These are phyloP conservation scores for Arthroderma uncinatum DNA, from an alignment of 2,329 filamentous ascomycete genomes.

Conservation along the genomic window DNA sequence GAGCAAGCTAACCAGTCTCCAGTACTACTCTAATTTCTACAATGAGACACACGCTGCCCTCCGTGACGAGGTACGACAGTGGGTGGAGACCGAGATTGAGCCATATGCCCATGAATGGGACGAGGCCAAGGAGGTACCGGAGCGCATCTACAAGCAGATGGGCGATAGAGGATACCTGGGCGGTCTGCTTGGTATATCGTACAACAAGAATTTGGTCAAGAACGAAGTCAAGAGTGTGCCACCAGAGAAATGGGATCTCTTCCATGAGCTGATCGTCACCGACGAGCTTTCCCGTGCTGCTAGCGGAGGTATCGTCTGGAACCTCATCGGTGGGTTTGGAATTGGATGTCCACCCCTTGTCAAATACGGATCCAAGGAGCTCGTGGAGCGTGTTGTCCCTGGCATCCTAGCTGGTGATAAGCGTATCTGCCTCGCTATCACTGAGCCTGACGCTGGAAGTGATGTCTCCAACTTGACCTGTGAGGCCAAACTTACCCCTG, in stretches of 20 bases:
- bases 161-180: slow-evolving; percentile 82
- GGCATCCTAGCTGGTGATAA: slow-evolving; percentile 85
- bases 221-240: slow-evolving; percentile 65
- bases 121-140: slow-evolving; percentile 80
- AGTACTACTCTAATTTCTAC: slow-evolving; percentile 96
- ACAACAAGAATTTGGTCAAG: slow-evolving; percentile 62
- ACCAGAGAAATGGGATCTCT: slow-evolving; percentile 89
- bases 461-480: slow-evolving; percentile 94
- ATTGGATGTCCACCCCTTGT: slow-evolving; percentile 86
- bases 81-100: slow-evolving; percentile 81
- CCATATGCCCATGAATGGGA: slow-evolving; percentile 94
- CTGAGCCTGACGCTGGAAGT: slow-evolving; percentile 86
- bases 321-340: slow-evolving; percentile 88
- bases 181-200: slow-evolving; percentile 72
- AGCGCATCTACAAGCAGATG: slow-evolving; percentile 89
- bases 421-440: slow-evolving; percentile 94
- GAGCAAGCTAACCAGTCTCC: slow-evolving; percentile 3
- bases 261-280: slow-evolving; percentile 92
- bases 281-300: slow-evolving; percentile 85
- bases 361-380: slow-evolving; percentile 77
- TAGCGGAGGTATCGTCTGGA: slow-evolving; percentile 93
- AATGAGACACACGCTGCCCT: slow-evolving; percentile 89
- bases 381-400: slow-evolving; percentile 79
- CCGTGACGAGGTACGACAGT: slow-evolving; percentile 80
- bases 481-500: slow-evolving; percentile 86